These are phyloP conservation scores for Candida ovalis DNA, from an alignment of 805 yeast genomes.

Conservation along the genomic window DNA sequence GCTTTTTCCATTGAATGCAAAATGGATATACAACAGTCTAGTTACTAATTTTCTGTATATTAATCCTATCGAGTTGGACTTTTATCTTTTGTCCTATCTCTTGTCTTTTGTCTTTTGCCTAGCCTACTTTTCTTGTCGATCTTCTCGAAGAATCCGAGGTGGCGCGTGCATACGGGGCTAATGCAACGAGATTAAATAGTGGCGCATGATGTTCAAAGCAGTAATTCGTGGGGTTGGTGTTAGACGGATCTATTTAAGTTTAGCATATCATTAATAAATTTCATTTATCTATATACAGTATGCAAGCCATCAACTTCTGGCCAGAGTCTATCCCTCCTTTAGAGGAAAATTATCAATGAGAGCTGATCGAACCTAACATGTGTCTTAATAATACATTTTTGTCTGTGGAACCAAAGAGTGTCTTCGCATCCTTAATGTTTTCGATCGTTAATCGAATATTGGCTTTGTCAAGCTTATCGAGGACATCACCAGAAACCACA, in stretches of 20 bases:
- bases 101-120: too few relatives aligned
- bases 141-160: not conserved
- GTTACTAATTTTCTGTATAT: not conserved
- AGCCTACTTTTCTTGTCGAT: not conserved
- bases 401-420: not conserved
- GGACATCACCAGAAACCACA: not conserved
- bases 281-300: too few relatives aligned
- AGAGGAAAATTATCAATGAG: too few relatives aligned
- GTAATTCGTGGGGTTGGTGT: not conserved
- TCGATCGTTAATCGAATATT: not conserved
- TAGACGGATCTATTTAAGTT: too few relatives aligned
- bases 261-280: too few relatives aligned
- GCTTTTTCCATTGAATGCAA: slow-evolving; percentile 30
- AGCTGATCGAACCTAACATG: not conserved
- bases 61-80: too few relatives aligned
- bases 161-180: not conserved
- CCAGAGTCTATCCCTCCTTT: too few relatives aligned
- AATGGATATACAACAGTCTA: too few relatives aligned
- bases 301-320: too few relatives aligned
- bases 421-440: not conserved
- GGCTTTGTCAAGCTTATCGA: not conserved
- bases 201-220: not conserved
- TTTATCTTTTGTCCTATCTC: too few relatives aligned
- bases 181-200: not conserved
- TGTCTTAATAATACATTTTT: not conserved